A percentile compares a stretch with the other conserved stretches of the same genome.
phyloP scores from a whole-genome alignment of 805 yeast genomes.

The Candida chauliodis region DNA sequence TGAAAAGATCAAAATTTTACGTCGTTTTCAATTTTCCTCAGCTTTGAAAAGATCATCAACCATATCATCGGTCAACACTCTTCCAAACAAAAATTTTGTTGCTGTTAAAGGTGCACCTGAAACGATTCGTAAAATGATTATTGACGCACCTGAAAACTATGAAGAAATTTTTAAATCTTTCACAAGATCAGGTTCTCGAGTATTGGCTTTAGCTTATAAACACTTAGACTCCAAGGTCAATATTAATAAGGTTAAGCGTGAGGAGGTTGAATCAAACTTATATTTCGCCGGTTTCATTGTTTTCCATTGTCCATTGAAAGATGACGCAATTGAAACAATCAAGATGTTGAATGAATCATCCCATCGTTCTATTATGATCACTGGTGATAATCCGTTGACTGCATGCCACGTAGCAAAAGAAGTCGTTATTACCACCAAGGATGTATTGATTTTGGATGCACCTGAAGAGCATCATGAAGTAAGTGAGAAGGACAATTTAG shows the following conservation, averaged over 20 bases:
- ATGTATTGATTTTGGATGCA: slow-evolving; percentile 79
- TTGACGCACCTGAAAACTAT: slow-evolving; percentile 68
- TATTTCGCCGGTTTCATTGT: slow-evolving; percentile 89
- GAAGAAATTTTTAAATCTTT: slow-evolving; percentile 84
- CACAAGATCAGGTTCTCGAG: slow-evolving; percentile 95
- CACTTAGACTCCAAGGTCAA: slow-evolving; percentile 50
- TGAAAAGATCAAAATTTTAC: slow-evolving; percentile 65
- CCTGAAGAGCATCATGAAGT: slow-evolving; percentile 65
- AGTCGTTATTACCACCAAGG: slow-evolving; percentile 81
- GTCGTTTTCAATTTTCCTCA: slow-evolving; percentile 96
- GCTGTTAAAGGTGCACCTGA: slow-evolving; percentile 99
- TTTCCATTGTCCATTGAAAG: slow-evolving; percentile 95
- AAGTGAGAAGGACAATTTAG: slow-evolving; percentile 50
- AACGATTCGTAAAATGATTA: slow-evolving; percentile 77
- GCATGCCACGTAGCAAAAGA: slow-evolving; percentile 97
- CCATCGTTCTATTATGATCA: slow-evolving; percentile 95
- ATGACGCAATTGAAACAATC: slow-evolving; percentile 87
- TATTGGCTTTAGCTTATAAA: slow-evolving; percentile 90
- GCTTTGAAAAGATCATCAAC: slow-evolving; percentile 94
- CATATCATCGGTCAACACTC: slow-evolving; percentile 54
- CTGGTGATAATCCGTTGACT: slow-evolving; percentile 98
- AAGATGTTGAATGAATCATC: slow-evolving; percentile 91
- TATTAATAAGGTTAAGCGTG: slow-evolving; percentile 60
- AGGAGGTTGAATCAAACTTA: slow-evolving; percentile 69
- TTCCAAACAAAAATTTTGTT: slow-evolving; percentile 56